Percentiles rank a stretch among this genome's conserved stretches.
Evolutionary conservation across 345 rosid genomes (phyloP).

Genomic region (Raphanus sativus): DNA sequence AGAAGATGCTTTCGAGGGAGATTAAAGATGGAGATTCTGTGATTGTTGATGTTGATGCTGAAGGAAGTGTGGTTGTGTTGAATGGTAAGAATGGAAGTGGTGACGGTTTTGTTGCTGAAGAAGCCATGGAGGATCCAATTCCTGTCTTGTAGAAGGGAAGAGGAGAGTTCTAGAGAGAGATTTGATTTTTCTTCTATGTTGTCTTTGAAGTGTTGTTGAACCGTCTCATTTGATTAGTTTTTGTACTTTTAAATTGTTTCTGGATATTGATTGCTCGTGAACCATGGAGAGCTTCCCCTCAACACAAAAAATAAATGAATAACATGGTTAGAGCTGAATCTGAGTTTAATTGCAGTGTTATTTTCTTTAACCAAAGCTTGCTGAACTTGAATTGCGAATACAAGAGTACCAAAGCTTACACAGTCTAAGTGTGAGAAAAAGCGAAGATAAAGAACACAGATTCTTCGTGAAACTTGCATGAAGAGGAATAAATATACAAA

Average conservation of each 20-base stretch:
- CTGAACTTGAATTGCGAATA: not conserved
- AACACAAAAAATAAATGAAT: not conserved
- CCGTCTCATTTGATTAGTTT: not conserved
- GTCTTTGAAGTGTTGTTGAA: not conserved
- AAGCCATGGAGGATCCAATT: slow-evolving; percentile 51
- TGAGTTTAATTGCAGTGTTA: not conserved
- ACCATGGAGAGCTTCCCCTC: no score
- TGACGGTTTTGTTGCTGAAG: slow-evolving; percentile 29
- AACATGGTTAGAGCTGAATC: not conserved
- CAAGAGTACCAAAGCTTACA: slow-evolving; percentile 12
- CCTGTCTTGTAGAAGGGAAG: slow-evolving; percentile 44
- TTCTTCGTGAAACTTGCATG: slow-evolving; percentile 21
- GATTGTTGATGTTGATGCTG: slow-evolving; percentile 78
- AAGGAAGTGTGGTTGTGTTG: slow-evolving; percentile 84
- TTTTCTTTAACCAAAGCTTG: not conserved
- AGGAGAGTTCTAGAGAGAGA: not conserved
- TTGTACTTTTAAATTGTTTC: slow-evolving; percentile 16
- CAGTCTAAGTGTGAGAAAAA: not conserved
- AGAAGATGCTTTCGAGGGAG: slow-evolving; percentile 94
- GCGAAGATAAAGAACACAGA: not conserved
- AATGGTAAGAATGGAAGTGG: slow-evolving; percentile 66
- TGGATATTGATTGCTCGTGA: slow-evolving; percentile 2
- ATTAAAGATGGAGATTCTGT: slow-evolving; percentile 94
- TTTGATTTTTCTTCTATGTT: not conserved
- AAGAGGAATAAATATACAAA: slow-evolving; percentile 30